phyloP scores from a whole-genome alignment of 495 filamentous ascomycete genomes.

The Neurospora sp. region DNA sequence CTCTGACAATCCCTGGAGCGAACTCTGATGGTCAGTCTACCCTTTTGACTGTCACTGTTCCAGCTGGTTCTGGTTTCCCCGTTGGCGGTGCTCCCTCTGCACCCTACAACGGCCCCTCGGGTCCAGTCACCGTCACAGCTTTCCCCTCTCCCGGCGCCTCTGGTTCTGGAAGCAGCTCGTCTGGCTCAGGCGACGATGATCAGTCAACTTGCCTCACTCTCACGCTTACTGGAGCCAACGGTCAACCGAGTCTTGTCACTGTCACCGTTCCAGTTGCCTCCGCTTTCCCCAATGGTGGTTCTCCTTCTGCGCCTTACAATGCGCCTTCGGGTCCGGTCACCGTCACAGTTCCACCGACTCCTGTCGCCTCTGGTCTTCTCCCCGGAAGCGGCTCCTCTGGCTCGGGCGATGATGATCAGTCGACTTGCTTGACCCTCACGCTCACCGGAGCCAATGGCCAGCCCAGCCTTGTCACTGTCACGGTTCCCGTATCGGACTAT shows the following conservation, averaged over 20 bases:
- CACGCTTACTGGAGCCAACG: not conserved
- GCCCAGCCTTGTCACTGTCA: not conserved
- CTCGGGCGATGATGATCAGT: not conserved
- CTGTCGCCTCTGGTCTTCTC: not conserved
- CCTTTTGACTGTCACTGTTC: not conserved
- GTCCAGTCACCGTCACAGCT: not conserved
- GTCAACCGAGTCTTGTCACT: not conserved
- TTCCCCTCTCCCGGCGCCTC: not conserved
- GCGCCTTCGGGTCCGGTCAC: not conserved
- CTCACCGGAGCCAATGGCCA: not conserved
- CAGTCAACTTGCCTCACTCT: not conserved
- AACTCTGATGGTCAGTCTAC: not conserved
- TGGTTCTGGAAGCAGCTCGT: not conserved
- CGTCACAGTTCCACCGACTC: not conserved
- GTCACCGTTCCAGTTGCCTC: not conserved
- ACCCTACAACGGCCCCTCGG: not conserved
- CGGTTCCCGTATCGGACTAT: not conserved
- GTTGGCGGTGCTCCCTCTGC: not conserved
- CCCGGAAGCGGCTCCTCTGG: not conserved
- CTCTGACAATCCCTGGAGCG: not conserved
- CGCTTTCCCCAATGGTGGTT: not conserved
- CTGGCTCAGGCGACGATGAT: not conserved
- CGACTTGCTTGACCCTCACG: conserved; percentile 3
- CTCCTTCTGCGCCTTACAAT: not conserved
- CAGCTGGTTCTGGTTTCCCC: not conserved